A percentile compares a stretch with the other conserved stretches of the same genome.
Conservation (phyloP, 805 yeast species). For the Yarrowia porcina region DNA sequence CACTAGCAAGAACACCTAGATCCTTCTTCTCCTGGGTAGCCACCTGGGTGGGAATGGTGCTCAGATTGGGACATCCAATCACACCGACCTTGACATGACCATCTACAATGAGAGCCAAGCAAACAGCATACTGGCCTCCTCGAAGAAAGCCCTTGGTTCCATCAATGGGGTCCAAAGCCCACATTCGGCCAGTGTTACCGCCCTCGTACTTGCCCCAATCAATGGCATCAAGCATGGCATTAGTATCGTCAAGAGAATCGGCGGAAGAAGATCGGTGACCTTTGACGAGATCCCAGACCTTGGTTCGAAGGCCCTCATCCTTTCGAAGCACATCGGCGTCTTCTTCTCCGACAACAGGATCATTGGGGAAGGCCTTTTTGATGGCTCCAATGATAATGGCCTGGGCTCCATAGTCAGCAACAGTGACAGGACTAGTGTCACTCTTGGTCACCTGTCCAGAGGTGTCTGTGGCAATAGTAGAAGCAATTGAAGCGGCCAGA, state of each 20-base stretch:
- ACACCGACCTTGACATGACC: slow-evolving; percentile 86
- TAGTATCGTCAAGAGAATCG: slow-evolving; percentile 38
- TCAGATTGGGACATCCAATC: slow-evolving; percentile 93
- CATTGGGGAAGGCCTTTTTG: slow-evolving; percentile 71
- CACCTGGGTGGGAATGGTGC: slow-evolving; percentile 44
- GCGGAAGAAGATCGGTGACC: slow-evolving; percentile 39
- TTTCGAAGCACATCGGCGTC: slow-evolving; percentile 66
- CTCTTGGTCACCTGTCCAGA: slow-evolving; percentile 56
- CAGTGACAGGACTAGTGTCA: slow-evolving; percentile 92
- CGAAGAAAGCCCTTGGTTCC: slow-evolving; percentile 96
- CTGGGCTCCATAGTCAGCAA: slow-evolving; percentile 94
- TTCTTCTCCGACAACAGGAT: slow-evolving; percentile 92
- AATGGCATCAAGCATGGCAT: slow-evolving; percentile 59
- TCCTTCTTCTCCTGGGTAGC: slow-evolving; percentile 27
- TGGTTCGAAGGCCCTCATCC: slow-evolving; percentile 46
- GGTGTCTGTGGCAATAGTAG: slow-evolving; percentile 42
- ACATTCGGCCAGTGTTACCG: slow-evolving; percentile 74
- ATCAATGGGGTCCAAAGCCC: slow-evolving; percentile 98
- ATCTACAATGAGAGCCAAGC: slow-evolving; percentile 83
- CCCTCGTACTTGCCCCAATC: slow-evolving; percentile 81
- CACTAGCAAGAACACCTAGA: slow-evolving; percentile 73
- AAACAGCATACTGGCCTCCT: slow-evolving; percentile 96
- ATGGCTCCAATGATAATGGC: slow-evolving; percentile 87
- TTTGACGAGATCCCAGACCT: slow-evolving; percentile 59
- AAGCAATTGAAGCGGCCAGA: slow-evolving; percentile 60